Evolutionary conservation across 768 basidiomycete genomes (phyloP).

Genomic region (Coprinopsis strossmayeri): DNA sequence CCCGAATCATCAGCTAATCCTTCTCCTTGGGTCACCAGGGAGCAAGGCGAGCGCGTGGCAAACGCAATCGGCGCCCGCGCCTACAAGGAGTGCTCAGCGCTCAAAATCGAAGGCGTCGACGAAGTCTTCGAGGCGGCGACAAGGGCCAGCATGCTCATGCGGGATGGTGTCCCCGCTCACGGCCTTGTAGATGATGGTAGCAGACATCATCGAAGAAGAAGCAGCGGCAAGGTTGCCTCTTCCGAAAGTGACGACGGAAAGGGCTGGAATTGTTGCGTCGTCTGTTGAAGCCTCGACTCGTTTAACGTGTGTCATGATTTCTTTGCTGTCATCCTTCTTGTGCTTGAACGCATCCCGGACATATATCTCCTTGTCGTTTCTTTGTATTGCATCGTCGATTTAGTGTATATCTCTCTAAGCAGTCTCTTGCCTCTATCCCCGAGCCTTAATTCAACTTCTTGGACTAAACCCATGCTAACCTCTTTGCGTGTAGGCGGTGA

Average conservation of each 20-base stretch:
- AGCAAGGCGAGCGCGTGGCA: conserved; percentile 79
- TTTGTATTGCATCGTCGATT: conserved; percentile 5
- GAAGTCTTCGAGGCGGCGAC: conserved; percentile 98
- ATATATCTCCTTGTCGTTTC: too few species aligned
- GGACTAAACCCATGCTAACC: too few species aligned
- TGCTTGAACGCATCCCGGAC: too few species aligned
- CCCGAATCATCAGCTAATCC: conserved; percentile 40
- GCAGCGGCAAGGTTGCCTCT: conserved; percentile 36
- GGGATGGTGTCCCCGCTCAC: conserved; percentile 66
- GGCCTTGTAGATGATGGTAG: conserved; percentile 28
- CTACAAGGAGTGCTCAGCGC: conserved; percentile 92
- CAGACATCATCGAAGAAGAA: conserved; percentile 46
- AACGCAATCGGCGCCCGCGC: conserved; percentile 81
- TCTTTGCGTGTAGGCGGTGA: too few species aligned
- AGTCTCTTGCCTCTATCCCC: neutral
- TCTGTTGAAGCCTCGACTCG: conserved; percentile 38
- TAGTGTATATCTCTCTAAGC: conserved; percentile 5
- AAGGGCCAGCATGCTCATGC: conserved; percentile 91
- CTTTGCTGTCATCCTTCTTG: conserved; percentile 7
- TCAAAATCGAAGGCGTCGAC: conserved; percentile 89
- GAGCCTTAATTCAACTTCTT: conserved; percentile 1
- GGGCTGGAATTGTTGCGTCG: conserved; percentile 66
- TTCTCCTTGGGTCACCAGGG: conserved; percentile 59
- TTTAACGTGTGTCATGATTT: conserved; percentile 5
- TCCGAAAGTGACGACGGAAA: conserved; percentile 42